A percentile compares a stretch with the other conserved stretches of the same genome.
These are phyloP conservation scores for Ceratocystis ficicola DNA, from an alignment of 2,329 filamentous ascomycete genomes.

Conservation along the genomic window DNA sequence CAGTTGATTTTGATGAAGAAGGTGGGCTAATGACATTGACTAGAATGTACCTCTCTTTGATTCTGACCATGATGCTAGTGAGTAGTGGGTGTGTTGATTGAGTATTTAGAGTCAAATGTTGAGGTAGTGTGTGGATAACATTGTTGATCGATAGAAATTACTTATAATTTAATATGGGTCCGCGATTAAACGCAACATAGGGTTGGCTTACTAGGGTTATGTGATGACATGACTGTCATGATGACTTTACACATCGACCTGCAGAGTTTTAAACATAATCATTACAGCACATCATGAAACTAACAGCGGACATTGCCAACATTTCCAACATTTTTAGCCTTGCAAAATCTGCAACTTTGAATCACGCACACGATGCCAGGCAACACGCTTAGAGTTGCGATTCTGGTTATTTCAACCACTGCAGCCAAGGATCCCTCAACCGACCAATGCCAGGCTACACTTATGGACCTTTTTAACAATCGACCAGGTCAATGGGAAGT, in stretches of 20 bases:
- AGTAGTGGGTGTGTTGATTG: background rate
- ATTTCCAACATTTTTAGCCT: background rate
- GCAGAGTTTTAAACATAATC: background rate
- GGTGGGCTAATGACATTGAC: conserved; percentile 83
- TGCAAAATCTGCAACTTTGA: too few relatives aligned
- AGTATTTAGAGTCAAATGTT: background rate
- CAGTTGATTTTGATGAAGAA: conserved; percentile 28
- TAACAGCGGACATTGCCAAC: background rate
- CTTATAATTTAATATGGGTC: background rate
- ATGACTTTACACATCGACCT: background rate
- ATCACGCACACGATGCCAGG: conserved; percentile 28
- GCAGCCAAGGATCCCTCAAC: conserved; percentile 66
- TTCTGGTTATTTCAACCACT: conserved; percentile 85
- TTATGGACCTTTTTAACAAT: conserved; percentile 56
- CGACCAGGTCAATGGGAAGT: conserved; percentile 47
- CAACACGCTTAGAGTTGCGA: conserved; percentile 52
- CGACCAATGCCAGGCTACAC: conserved; percentile 56
- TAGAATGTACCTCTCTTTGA: conserved; percentile 94
- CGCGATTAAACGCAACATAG: too few relatives aligned
- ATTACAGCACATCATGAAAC: background rate
- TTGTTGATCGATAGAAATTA: conserved; percentile 13
- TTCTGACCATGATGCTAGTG: conserved; percentile 57
- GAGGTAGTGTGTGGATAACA: too few relatives aligned
- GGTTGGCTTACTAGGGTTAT: background rate
- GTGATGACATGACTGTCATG: too few relatives aligned